Evolutionary conservation across 345 rosid genomes (phyloP), one percentile per base, ranked within the genome.

Genomic region (Eutrema yunnanense): DNA sequence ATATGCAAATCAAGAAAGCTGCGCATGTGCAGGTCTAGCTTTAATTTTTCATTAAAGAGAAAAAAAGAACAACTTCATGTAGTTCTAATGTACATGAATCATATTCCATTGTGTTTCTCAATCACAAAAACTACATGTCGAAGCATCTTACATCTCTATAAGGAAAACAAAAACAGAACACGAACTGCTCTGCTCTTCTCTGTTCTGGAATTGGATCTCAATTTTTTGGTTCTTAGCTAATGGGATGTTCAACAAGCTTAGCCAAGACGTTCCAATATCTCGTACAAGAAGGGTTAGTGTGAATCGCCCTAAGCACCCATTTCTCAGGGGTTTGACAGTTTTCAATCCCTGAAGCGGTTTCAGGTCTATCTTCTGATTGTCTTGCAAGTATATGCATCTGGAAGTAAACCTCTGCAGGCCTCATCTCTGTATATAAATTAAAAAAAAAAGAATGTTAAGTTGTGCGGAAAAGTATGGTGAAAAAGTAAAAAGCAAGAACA

Each of bases 361-460:
- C 78, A 0, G 72, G 48, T 42, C 70, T 80, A 49, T 70, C 73
- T 67, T 81, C 74, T 6, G 79, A 71, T 70, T 80, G 80, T 63
- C 63, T 79, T 65, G 96, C 92, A 65, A 92, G 96, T 78, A 90
- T 77, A 84, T 92, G 96, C 96, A 95, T 95, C 84, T 88, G 96
- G 61, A 95, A 84, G 73, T 80, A 88, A 36, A 90, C 88, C 72
- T 95, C 97, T 40, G 97, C 96, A 16, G 93, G 96, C 67, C 92
- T 87, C 90, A 85, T 87, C 77, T 90, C 99, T 94, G 88, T 56
- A 40, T 56, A 72, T 60, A 30, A 77, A 46, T 12, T 16, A 16
- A 16, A 3, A 9, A n/a, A 16, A 7, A 19, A 30, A 57, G 43
- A 27, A 29, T 48, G 19, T 36, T 62, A 33, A 44, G 69, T 22